These are phyloP conservation scores for Triticum dicoccoides DNA, from an alignment of 176 grass and related monocot species.

Conservation along the genomic window DNA sequence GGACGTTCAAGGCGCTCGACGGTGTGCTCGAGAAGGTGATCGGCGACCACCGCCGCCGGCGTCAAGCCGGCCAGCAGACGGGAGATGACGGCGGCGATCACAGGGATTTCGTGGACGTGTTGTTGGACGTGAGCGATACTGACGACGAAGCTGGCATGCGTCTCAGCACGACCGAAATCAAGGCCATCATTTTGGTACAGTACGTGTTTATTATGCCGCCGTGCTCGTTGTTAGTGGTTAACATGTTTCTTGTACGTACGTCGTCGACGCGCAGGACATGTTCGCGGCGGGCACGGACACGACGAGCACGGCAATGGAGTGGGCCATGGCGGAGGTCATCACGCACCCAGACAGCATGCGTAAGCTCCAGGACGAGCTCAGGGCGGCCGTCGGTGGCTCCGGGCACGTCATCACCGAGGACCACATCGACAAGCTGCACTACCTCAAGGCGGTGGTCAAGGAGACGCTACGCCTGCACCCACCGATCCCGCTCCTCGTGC, in stretches of 20 bases:
- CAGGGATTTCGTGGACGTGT: conserved; percentile 5
- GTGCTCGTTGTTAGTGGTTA: neutral
- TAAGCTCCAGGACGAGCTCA: conserved; percentile 32
- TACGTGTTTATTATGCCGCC: neutral
- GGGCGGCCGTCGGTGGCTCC: neutral
- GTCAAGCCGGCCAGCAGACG: neutral
- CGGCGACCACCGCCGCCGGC: conserved; percentile 11
- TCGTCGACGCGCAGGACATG: conserved; percentile 7
- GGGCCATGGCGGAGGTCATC: conserved; percentile 45
- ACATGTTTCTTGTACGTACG: neutral
- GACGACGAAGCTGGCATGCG: neutral
- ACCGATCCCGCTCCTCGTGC: conserved; percentile 27
- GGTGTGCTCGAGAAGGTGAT: conserved; percentile 17
- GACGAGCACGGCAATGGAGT: conserved; percentile 12
- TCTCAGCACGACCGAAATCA: neutral
- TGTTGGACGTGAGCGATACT: neutral
- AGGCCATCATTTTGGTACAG: conserved; percentile 13
- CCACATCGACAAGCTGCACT: neutral
- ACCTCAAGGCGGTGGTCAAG: conserved; percentile 28
- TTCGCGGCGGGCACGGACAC: conserved; percentile 25
- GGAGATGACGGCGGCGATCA: neutral
- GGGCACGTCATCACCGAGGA: conserved; percentile 22
- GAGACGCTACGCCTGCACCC: conserved; percentile 40
- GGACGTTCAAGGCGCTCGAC: neutral
- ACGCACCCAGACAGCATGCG: conserved; percentile 14